Base-by-base conservation (phyloP, 2,329 filamentous ascomycete species). In the Penicillium glabrum region DNA sequence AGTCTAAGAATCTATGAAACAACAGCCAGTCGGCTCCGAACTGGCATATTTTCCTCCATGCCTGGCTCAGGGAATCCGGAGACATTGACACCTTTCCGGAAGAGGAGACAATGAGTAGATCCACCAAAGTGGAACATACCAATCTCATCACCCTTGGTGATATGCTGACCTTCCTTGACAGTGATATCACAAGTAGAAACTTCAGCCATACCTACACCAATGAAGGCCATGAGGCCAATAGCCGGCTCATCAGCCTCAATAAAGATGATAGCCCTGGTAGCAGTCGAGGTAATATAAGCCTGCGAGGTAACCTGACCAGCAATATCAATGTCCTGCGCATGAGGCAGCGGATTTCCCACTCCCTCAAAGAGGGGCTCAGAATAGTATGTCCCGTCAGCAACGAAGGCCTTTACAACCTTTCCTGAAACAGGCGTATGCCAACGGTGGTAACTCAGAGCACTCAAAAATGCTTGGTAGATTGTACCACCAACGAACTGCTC, bases 111-210 rank as follows among this genome's bases (percentile, higher is more conserved):
- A 68, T 90, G 85, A 1, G 85, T 86, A 7, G 83, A 87, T 0
- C 89, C 89, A n/a, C 89, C 89, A 69, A 88, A 91, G 68, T 92
- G 89, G 73, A 92, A 92, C 88, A 90, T 91, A 43, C 89, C 89
- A 39, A 86, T 78, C 75, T 91, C 77, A 5, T 91, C 83, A 1
- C 89, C 89, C 78, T 91, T 91, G 51, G 78, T 78, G 16, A 92
- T 68, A 51, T 81, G 79, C 68, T 91, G 81, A 0, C 87, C 88
- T 67, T 86, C 83, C 63, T 80, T 80, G 11, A 90, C 87, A 0
- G 84, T 88, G 48, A 90, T 86, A 51, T 91, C 87, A 66, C 88
- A 91, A 0, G 87, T 86, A 56, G 83, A 87, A 13, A 91, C 89
- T 73, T 93, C 89, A 43, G 86, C 86, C 89, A 92, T 91, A 1